A percentile compares a stretch with the other conserved stretches of the same genome.
These are phyloP conservation scores for Naegleria lovaniensis DNA, from an alignment of 208 protist species.

Conservation along the genomic window DNA sequence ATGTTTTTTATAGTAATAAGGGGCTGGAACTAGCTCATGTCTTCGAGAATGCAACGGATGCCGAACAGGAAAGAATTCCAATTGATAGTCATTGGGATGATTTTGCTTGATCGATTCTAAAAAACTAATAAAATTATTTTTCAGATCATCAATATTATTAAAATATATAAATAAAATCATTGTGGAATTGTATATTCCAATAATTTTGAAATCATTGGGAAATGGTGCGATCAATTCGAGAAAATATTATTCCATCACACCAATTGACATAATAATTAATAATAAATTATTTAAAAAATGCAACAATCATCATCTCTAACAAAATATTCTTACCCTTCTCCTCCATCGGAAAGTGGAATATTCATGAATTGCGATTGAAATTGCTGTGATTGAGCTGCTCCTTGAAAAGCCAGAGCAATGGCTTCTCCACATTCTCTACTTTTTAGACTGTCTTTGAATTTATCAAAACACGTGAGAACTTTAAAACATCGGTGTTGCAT, in stretches of 20 bases:
- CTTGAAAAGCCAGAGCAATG: not conserved
- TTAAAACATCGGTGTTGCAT: not conserved
- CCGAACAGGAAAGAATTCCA: not conserved
- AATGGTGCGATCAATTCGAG: too few relatives aligned
- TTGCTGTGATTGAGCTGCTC: not conserved
- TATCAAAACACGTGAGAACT: not conserved
- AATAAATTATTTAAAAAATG: too few relatives aligned
- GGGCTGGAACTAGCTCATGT: not conserved
- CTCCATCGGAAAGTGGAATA: constrained; percentile 25
- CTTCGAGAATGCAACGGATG: not conserved
- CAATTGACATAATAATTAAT: too few relatives aligned
- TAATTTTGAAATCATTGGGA: not conserved
- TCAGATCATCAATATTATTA: not conserved
- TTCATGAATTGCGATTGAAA: not conserved
- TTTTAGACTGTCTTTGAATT: not conserved
- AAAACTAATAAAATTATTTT: not conserved
- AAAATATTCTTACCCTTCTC: constrained; percentile 1
- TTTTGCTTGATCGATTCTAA: not conserved
- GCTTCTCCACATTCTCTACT: not conserved
- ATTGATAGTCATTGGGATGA: not conserved
- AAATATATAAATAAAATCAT: not conserved
- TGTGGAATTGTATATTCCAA: not conserved
- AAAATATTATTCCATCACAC: too few relatives aligned
- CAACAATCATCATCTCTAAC: too few relatives aligned
- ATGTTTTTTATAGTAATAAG: not conserved